Evolutionary conservation across 805 yeast species (phyloP), one percentile per base, ranked within the genome.

Genomic region (Candida hungchunana): DNA sequence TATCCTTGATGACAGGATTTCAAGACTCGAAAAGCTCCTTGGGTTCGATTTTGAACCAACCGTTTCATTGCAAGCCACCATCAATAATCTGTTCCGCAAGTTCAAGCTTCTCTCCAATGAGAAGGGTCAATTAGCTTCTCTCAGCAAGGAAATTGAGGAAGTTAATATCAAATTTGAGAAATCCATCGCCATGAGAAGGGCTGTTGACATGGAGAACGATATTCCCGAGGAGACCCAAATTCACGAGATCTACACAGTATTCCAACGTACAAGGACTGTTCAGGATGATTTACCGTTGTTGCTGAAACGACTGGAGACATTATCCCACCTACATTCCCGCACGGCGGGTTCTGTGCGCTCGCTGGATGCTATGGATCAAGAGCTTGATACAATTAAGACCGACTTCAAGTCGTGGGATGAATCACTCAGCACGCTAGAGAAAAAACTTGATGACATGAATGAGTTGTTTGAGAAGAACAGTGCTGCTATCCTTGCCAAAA

Each of bases 61-160:
- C n/a, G 17, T 39, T n/a, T 44, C 51, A 6, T 32, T 59, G 4
- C 54, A 49, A 11, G 35, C 57, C 8, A 46, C 46, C 7, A 43
- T 62, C 6, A 59, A 62, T 28, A 56, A 53, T 12, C 34, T 62
- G 0, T 55, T 50, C 35, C 40, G 62, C 20, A 55, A 53, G 29
- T 40, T 56, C 21, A 48, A 51, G 25, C 45, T 62, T 2, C 23
- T 62, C 5, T 37, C 54, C 16, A 45, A 51, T 28, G 58, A 58
- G 42, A 32, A 45, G 6, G 50, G 46, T 2, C 41, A 42, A 6
- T 32, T 59, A 16, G 19, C 25, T 2, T 31, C 42, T 8, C 52
- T 60, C 22, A 44, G 47, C 17, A 22, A 22, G 6, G 40, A 42
- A 3, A 45, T 59, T 25, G 48, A 49, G 13, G 43, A 44, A 6